phyloP scores from a whole-genome alignment of 1,284 basidiomycete genomes.

The Singerocomus inundabilis region DNA sequence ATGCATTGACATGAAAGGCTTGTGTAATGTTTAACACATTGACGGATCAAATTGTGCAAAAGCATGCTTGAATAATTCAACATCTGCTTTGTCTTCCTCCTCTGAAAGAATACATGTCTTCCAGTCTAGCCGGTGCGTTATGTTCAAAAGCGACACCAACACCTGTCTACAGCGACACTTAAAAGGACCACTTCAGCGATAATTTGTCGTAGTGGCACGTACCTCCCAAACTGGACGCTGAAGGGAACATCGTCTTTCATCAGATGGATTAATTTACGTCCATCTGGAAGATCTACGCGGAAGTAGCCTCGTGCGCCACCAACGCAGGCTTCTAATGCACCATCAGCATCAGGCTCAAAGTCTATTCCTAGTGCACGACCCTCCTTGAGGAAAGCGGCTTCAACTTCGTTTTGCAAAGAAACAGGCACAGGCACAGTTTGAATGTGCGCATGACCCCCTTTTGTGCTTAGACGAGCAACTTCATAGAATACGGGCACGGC shows the following conservation, averaged over 20 bases:
- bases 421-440: constrained; percentile 83
- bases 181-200: neutral
- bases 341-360: constrained; percentile 66
- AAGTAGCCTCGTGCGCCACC: constrained; percentile 75
- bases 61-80: constrained; percentile 75
- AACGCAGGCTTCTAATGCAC: constrained; percentile 54
- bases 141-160: constrained; percentile 68
- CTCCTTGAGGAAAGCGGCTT: constrained; percentile 66
- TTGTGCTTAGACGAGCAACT: constrained; percentile 77
- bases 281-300: constrained; percentile 85
- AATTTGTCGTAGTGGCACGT: constrained; percentile 28
- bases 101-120: constrained; percentile 80
- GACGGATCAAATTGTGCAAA: constrained; percentile 73
- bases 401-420: constrained; percentile 59
- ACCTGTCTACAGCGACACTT: constrained; percentile 57
- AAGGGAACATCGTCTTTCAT: constrained; percentile 78
- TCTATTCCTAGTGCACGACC: constrained; percentile 63
- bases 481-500: constrained; percentile 81
- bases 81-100: constrained; percentile 81
- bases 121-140: constrained; percentile 85
- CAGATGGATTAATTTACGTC: constrained; percentile 81
- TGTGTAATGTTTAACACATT: constrained; percentile 15
- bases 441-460: constrained; percentile 93
- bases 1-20: constrained; percentile 1
- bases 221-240: constrained; percentile 92